Base-by-base conservation (phyloP, 768 basidiomycete species). In the Boletus vinaceobasis region DNA sequence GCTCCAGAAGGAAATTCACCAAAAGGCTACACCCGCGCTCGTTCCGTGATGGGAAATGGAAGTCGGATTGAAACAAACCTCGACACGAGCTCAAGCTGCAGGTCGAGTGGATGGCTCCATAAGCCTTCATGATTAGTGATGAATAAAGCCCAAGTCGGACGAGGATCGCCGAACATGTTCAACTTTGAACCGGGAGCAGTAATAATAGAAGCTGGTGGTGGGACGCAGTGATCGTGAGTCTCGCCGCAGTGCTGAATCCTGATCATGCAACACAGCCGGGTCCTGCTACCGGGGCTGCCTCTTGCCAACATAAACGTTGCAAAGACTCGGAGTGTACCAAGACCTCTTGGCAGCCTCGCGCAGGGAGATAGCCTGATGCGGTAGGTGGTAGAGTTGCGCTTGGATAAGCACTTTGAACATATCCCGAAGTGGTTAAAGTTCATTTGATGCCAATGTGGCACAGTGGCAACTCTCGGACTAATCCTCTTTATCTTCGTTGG, bases 101-200 rank as follows among this genome's bases (percentile, higher is more conserved):
- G 17, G 29, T n/a, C 15, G 21, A 45, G 19, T 56, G 35, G 14
- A 38, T 23, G 31, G 8, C 13, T 6, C 35, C 31, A 23, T 32
- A 46, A 46, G 39, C 43, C n/a, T n/a, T 44, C 9, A 6, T 31
- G n/a, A 7, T 4, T 13, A 14, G 44, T 23, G 7, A 21, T 26
- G 10, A 26, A 38, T 32, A 23, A 5, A 17, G 26, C 5, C 13
- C 21, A 4, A 29, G 39, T 36, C 33, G 47, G 52, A 32, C 47
- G 43, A 39, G 35, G 35, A 56, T 53, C 7, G 43, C 50, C 60
- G 60, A 62, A 51, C 6, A 13, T 46, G 52, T 37, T 62, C 43
- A 62, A 52, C 51, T 31, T 52, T 62, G 60, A 58, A 33, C 53
- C 60, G 55, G 36, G 11, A 26, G 29, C 15, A 9, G 15, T 43